Base-by-base conservation (phyloP, 2,329 filamentous ascomycete species). In the Apiospora arundinis region DNA sequence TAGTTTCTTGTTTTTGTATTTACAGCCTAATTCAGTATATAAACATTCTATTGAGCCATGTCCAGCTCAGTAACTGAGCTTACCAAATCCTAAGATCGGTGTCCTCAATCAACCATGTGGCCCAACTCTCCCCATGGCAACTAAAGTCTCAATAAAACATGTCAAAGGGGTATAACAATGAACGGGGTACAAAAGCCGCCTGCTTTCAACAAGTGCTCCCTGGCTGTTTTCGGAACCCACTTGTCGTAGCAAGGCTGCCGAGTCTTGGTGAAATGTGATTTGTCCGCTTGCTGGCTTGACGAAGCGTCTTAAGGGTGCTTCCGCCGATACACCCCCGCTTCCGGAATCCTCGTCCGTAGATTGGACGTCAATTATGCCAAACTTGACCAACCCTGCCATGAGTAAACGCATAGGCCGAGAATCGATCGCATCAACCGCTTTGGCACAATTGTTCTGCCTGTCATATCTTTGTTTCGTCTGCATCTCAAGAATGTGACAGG, bases 131-230 rank as follows among this genome's bases (percentile, higher is more conserved):
- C 49, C 49, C 56, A 63, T 40, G 56, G 18, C 28, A 40, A 40
- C 56, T 32, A 40, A 40, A 40, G 56, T 63, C 56, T 63, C 56
- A 40, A 63, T 63, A 63, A 63, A 63, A 63, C 52, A 37, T 63
- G 56, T n/a, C 56, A 63, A 63, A 63, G 56, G 56, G 56, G 56
- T 63, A 63, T 63, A 63, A 63, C 28, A 63, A 40, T 63, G 56
- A 40, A 63, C 32, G 32, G 56, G 28, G 56, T 40, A 63, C 56
- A 63, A 63, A 40, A n/a, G 18, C 56, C 32, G 32, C 40, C 32
- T 21, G 32, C 56, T 40, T 40, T 63, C 28, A 63, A 37, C 28
- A 63, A 37, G 28, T 40, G 56, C 16, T 63, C 37, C 56, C 56
- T n/a, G 56, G 56, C 32, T 40, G 56, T n/a, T 63, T 63, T n/a